Evolutionary conservation across 2,329 filamentous ascomycete genomes (phyloP).

Genomic region (Coniella lustricola): DNA sequence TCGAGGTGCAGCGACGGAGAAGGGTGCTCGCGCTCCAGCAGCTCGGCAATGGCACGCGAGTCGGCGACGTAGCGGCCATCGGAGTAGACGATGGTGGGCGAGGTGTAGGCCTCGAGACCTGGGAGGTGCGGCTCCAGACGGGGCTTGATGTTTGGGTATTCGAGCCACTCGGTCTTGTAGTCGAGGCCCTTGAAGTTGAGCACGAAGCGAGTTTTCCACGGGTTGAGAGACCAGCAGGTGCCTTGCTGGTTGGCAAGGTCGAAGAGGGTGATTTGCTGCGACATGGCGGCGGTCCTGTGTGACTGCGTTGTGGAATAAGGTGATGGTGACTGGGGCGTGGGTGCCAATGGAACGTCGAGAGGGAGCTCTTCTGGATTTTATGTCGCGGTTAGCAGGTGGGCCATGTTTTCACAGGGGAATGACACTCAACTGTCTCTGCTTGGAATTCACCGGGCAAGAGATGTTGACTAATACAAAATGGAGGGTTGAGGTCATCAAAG

Average conservation of each 20-base stretch:
- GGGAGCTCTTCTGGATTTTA: too few relatives aligned
- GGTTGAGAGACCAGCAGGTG: constrained; percentile 57
- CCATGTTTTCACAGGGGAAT: too few relatives aligned
- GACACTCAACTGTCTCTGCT: too few relatives aligned
- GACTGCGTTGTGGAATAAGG: background rate
- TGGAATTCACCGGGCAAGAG: too few relatives aligned
- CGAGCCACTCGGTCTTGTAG: constrained; percentile 62
- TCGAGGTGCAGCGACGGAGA: constrained; percentile 51
- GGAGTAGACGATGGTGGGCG: constrained; percentile 48
- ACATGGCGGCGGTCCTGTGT: too few relatives aligned
- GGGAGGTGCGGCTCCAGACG: constrained; percentile 45
- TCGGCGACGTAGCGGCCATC: constrained; percentile 58
- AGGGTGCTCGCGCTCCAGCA: constrained; percentile 53
- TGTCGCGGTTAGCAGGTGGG: too few relatives aligned
- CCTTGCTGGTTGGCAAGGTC: constrained; percentile 52
- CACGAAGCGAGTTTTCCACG: constrained; percentile 62
- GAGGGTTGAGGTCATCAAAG: too few relatives aligned
- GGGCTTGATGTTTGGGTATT: constrained; percentile 58
- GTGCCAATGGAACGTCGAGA: too few relatives aligned
- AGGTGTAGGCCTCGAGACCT: constrained; percentile 39
- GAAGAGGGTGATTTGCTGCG: constrained; percentile 45
- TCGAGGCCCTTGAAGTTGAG: constrained; percentile 62
- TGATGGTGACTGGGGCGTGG: too few relatives aligned
- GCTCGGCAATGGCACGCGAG: constrained; percentile 50
- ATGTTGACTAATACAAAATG: too few relatives aligned